Percentiles rank a stretch among this genome's conserved stretches.
These are phyloP conservation scores for Xylariomycetidae sp. DNA, from an alignment of 2,329 filamentous ascomycete genomes.

Conservation along the genomic window DNA sequence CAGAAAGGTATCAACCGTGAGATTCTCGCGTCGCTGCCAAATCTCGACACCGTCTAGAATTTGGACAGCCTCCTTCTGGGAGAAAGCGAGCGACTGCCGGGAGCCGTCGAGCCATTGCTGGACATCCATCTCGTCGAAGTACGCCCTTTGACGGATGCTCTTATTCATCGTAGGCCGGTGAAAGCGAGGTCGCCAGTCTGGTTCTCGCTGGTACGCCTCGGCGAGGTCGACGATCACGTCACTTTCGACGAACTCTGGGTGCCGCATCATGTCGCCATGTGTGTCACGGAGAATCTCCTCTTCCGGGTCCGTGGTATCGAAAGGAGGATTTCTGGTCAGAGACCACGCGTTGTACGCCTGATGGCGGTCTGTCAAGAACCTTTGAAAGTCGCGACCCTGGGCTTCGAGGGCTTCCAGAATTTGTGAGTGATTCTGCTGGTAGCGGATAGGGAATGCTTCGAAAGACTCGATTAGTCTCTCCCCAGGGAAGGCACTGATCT, in stretches of 20 bases:
- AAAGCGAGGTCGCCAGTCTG: slow-evolving; percentile 30
- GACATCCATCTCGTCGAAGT: slow-evolving; percentile 31
- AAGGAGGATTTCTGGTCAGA: slow-evolving; percentile 31
- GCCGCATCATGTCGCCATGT: slow-evolving; percentile 26
- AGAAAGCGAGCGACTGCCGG: slow-evolving; percentile 26
- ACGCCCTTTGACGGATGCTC: slow-evolving; percentile 23
- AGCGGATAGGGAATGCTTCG: slow-evolving; percentile 34
- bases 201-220: slow-evolving; percentile 33
- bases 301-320: slow-evolving; percentile 20
- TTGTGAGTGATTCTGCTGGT: slow-evolving; percentile 27
- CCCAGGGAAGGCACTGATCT: slow-evolving; percentile 30
- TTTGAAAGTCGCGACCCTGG: slow-evolving; percentile 28
- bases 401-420: slow-evolving; percentile 27
- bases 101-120: slow-evolving; percentile 30
- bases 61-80: slow-evolving; percentile 30
- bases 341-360: slow-evolving; percentile 38
- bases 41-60: slow-evolving; percentile 29
- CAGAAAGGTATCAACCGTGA: slow-evolving; percentile 29
- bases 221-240: slow-evolving; percentile 38
- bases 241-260: slow-evolving; percentile 34
- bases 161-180: slow-evolving; percentile 25
- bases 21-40: slow-evolving; percentile 32
- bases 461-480: slow-evolving; percentile 32
- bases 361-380: slow-evolving; percentile 30
- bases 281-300: slow-evolving; percentile 26